phyloP scores from a whole-genome alignment of 1,284 basidiomycete genomes.

The Pholiota adiposa region DNA sequence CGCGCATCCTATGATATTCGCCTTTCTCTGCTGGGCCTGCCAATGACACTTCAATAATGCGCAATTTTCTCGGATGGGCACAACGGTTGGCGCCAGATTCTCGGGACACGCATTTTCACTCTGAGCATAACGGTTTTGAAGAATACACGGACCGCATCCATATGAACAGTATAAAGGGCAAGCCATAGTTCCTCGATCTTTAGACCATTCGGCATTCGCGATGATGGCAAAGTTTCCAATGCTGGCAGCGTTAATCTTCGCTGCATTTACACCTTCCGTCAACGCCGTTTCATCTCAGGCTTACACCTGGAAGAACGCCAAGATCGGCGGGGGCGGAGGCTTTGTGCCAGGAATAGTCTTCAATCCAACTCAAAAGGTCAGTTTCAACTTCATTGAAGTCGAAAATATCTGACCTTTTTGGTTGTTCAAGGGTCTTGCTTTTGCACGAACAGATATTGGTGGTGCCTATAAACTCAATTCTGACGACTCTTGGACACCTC shows the following conservation, averaged over 20 bases:
- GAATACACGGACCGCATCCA: background rate
- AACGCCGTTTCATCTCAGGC: constrained; percentile 48
- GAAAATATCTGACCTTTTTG: background rate
- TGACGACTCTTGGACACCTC: constrained; percentile 62
- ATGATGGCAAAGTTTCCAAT: constrained; percentile 31
- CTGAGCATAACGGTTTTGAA: background rate
- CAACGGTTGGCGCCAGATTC: constrained; percentile 16
- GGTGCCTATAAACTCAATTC: constrained; percentile 67
- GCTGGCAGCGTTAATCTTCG: constrained; percentile 28
- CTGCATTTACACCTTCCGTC: constrained; percentile 30
- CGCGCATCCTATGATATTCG: background rate
- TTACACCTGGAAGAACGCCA: constrained; percentile 69
- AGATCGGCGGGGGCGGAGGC: constrained; percentile 51
- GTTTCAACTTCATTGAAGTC: background rate
- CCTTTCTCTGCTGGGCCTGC: background rate
- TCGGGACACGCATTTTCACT: constrained; percentile 10
- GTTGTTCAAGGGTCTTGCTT: constrained; percentile 55
- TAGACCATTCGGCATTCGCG: background rate
- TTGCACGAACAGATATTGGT: constrained; percentile 69
- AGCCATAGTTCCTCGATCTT: background rate
- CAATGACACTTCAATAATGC: background rate
- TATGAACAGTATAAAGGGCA: constrained; percentile 11
- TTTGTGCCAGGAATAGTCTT: constrained; percentile 62
- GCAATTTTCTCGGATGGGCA: constrained; percentile 20
- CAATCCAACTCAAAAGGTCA: constrained; percentile 53